phyloP scores from a whole-genome alignment of 495 filamentous ascomycete species.

The Talaromyces proteolyticus region DNA sequence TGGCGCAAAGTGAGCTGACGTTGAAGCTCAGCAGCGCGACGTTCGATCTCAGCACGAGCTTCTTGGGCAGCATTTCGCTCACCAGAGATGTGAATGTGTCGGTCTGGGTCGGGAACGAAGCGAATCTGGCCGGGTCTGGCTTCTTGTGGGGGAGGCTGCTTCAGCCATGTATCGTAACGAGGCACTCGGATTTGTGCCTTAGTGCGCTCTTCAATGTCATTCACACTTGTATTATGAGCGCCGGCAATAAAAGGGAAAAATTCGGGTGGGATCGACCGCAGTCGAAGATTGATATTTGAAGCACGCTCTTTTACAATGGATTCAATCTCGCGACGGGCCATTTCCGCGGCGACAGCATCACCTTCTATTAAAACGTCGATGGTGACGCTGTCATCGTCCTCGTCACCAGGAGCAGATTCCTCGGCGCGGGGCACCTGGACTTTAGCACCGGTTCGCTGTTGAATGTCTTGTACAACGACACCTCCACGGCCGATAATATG shows the following conservation, averaged over 20 bases:
- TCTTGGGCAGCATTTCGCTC: constrained; percentile 79
- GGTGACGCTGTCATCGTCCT: constrained; percentile 68
- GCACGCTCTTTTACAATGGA: constrained; percentile 80
- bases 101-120: constrained; percentile 59
- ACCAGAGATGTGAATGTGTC: constrained; percentile 77
- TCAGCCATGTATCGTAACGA: constrained; percentile 66
- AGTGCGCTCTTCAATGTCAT: constrained; percentile 63
- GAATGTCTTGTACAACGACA: constrained; percentile 80
- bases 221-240: constrained; percentile 60
- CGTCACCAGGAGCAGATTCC: constrained; percentile 38
- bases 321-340: constrained; percentile 76
- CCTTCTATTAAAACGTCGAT: constrained; percentile 88
- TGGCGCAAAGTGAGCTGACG: constrained; percentile 65
- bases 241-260: constrained; percentile 95
- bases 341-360: constrained; percentile 73
- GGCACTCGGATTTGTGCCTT: constrained; percentile 74
- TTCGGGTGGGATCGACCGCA: constrained; percentile 81
- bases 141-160: constrained; percentile 61
- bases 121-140: constrained; percentile 58
- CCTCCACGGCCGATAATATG: constrained; percentile 91
- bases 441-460: constrained; percentile 75
- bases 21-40: constrained; percentile 63
- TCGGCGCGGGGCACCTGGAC: constrained; percentile 83
- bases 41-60: constrained; percentile 73
- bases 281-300: constrained; percentile 67